These are phyloP conservation scores for Apiospora hydei DNA, from an alignment of 2,329 filamentous ascomycete genomes.

Conservation along the genomic window DNA sequence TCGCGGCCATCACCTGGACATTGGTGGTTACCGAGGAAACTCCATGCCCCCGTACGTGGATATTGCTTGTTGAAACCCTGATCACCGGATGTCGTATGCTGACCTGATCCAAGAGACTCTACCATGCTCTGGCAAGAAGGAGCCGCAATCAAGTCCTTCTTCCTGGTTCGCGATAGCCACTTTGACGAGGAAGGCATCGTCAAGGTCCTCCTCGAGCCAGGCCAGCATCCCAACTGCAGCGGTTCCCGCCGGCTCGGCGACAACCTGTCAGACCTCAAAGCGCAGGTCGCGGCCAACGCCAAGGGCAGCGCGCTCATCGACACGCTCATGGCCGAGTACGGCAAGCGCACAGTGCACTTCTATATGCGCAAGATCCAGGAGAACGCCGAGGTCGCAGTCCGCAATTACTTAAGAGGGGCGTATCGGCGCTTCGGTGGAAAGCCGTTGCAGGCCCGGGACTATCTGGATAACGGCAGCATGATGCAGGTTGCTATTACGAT, in stretches of 20 bases:
- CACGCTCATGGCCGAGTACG: slow-evolving; percentile 43
- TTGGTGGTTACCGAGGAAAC: slow-evolving; percentile 47
- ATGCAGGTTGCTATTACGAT: slow-evolving; percentile 52
- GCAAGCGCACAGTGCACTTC: slow-evolving; percentile 41
- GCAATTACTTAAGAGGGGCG: slow-evolving; percentile 36
- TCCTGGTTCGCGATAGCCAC: slow-evolving; percentile 45
- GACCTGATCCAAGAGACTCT: slow-evolving; percentile 44
- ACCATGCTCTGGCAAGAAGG: slow-evolving; percentile 55
- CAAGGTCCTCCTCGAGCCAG: slow-evolving; percentile 41
- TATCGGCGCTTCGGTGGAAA: slow-evolving; percentile 54
- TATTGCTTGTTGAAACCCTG: not conserved
- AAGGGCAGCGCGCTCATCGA: slow-evolving; percentile 44
- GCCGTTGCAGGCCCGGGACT: slow-evolving; percentile 71
- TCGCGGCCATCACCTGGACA: slow-evolving; percentile 32
- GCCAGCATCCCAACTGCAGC: slow-evolving; percentile 44
- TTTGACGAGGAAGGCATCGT: slow-evolving; percentile 44
- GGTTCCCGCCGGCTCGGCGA: slow-evolving; percentile 48
- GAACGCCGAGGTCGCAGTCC: slow-evolving; percentile 48
- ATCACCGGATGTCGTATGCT: slow-evolving; percentile 18
- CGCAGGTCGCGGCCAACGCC: slow-evolving; percentile 50
- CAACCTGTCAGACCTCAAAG: slow-evolving; percentile 52
- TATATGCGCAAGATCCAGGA: slow-evolving; percentile 51
- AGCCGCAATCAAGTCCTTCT: slow-evolving; percentile 45
- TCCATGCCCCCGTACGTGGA: not conserved
- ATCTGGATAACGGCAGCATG: slow-evolving; percentile 69